Base-by-base conservation (phyloP, 2,329 filamentous ascomycete genomes). In the Fusarium sp. region DNA sequence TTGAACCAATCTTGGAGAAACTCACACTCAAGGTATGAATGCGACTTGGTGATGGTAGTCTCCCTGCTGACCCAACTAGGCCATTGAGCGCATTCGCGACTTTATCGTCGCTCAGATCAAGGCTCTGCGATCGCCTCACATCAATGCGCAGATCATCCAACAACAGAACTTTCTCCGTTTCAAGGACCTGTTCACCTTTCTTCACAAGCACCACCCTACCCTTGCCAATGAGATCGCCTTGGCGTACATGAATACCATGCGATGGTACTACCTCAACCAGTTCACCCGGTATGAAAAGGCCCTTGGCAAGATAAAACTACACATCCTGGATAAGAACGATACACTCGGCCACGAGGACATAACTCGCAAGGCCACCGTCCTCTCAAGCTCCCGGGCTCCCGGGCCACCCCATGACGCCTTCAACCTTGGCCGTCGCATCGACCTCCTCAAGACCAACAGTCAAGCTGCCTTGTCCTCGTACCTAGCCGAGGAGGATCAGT, bases 201-300 rank as follows among this genome's bases (percentile, higher is more conserved):
- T 99, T 35, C 91, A 94, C 69, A 92, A 90, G 76, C 93, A 96
- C 74, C 95, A 98, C 78, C 86, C 93, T 1, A 88, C 90, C n/a
- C 90, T 99, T 7, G 95, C 94, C 10, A 92, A 95, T 63, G 94
- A 99, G 82, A 97, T 99, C 74, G 92, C 92, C 10, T 93, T 95
- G 81, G 97, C 97, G 4, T 99, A 99, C 79, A 92, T 97, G 85
- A 98, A 98, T 81, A 99, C 97, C 0, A 99, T 99, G 95, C 91
- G 95, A 63, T 99, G 97, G 97, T 99, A 99, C 80, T 98, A 98
- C 81, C 85, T 93, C 63, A 97, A 93, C 74, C 94, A 98, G 81
- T 99, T 99, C 80, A 91, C 90, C 4, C 92, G 96, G 37, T 99
- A 99, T 82, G 91, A 93, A 73, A 91, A 92, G 76, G 92, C 97